Conservation (phyloP, 2,329 filamentous ascomycete genomes). For the Epichloe typhina region DNA sequence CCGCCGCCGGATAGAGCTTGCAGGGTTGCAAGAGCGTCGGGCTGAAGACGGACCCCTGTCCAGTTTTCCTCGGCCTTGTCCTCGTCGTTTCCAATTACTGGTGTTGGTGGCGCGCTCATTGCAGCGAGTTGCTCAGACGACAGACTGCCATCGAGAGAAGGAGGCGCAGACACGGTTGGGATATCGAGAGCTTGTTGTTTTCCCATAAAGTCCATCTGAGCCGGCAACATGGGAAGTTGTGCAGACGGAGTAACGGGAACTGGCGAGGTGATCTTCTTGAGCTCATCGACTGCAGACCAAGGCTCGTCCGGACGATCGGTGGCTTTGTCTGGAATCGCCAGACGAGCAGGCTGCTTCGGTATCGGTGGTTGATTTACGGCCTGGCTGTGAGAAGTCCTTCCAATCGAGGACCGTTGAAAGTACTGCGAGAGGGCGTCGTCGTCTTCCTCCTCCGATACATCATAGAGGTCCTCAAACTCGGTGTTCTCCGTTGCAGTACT, state of each 20-base stretch:
- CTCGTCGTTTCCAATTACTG: conserved; percentile 49
- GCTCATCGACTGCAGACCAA: conserved; percentile 30
- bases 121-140: conserved; percentile 77
- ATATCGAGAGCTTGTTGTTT: conserved; percentile 49
- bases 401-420: conserved; percentile 16
- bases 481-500: conserved; percentile 52
- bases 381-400: conserved; percentile 24
- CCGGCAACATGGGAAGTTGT: conserved; percentile 63
- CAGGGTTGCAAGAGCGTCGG: conserved; percentile 67
- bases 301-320: conserved; percentile 21
- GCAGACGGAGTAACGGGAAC: conserved; percentile 50
- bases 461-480: conserved; percentile 79
- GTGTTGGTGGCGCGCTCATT: conserved; percentile 75
- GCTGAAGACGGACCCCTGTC: conserved; percentile 62
- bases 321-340: conserved; percentile 37
- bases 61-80: conserved; percentile 48
- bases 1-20: conserved; percentile 52
- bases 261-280: conserved; percentile 42
- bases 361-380: conserved; percentile 23
- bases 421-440: conserved; percentile 10
- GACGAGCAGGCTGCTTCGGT: conserved; percentile 25
- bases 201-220: conserved; percentile 58
- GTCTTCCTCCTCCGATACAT: conserved; percentile 69
- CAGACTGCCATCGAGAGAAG: conserved; percentile 80
- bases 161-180: conserved; percentile 65